Base-by-base conservation (phyloP, 2,329 filamentous ascomycete species). In the Talaromyces verruculosus region DNA sequence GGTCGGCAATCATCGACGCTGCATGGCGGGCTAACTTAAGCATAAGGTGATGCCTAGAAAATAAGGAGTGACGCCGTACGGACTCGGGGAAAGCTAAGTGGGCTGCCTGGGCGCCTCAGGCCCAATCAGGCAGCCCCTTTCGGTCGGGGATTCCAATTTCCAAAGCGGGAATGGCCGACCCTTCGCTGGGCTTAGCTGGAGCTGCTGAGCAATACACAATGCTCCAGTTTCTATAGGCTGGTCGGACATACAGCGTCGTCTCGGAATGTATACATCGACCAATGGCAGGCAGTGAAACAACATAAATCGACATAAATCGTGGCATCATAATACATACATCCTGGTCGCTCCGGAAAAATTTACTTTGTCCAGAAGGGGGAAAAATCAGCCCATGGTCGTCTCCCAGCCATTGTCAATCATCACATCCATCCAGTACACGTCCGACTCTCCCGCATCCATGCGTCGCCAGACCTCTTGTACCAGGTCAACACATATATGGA, bases 351-450 rank as follows among this genome's bases (percentile, higher is more conserved):
- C 43, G 37, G 53, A 60, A 45, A 43, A 19, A 43, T 45, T 39
- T 59, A 59, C 57, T 43, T 28, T 59, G 57, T 60, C 45, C 39
- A 45, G 37, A 43, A 60, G 35, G 10, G 35, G 10, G 25, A 43
- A 11, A 43, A n/a, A 13, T 68, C 66, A 82, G 22, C 81, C 83
- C 80, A 85, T 83, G 30, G 85, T 81, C 15, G 84, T 85, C 72
- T 86, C 82, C 83, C 83, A 85, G 8, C 83, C 81, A 66, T 83
- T 84, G 72, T 85, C 83, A 69, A 84, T 82, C 81, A 85, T 84
- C 5, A 86, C 79, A 71, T 86, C 83, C 69, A 86, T 79, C 84
- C 84, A 86, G 71, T 85, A 85, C 3, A 79, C 77, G 33, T 82
- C 77, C 6, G 64, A 15, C 15, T 79, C 76, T 0, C 82, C 82